A percentile compares a stretch with the other conserved stretches of the same genome.
Evolutionary conservation across 2,329 filamentous ascomycete species (phyloP).

Genomic region (Pseudogymnoascus sp.): DNA sequence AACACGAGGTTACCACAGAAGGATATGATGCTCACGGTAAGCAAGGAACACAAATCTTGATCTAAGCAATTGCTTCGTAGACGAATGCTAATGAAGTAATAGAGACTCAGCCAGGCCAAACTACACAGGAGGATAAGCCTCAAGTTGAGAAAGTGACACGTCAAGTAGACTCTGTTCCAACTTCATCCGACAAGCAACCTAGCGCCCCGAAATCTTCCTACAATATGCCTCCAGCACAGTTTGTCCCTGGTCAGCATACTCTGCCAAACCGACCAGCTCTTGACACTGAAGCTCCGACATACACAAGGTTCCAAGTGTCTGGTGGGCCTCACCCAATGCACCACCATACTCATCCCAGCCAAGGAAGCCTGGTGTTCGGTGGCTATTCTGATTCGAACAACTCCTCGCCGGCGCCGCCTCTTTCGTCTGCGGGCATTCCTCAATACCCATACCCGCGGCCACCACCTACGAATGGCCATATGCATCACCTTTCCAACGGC

Average conservation of each 20-base stretch:
- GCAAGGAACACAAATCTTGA: background rate
- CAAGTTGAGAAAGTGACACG: slow-evolving; percentile 4
- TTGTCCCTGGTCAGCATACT: slow-evolving; percentile 21
- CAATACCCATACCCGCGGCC: slow-evolving; percentile 23
- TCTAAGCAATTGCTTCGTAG: background rate
- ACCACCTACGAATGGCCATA: slow-evolving; percentile 21
- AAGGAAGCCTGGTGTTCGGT: slow-evolving; percentile 48
- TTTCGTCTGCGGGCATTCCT: slow-evolving; percentile 36
- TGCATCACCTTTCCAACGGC: slow-evolving; percentile 21
- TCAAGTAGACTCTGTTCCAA: background rate
- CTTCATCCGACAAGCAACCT: slow-evolving; percentile 17
- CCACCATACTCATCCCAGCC: slow-evolving; percentile 46
- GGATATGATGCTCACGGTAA: background rate
- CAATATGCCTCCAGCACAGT: slow-evolving; percentile 35
- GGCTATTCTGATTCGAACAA: slow-evolving; percentile 45
- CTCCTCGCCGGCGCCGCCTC: slow-evolving; percentile 48
- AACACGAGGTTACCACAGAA: background rate
- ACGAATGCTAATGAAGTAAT: background rate
- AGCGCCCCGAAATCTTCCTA: slow-evolving; percentile 27
- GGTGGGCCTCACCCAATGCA: slow-evolving; percentile 32
- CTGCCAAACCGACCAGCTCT: slow-evolving; percentile 9
- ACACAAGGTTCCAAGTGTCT: slow-evolving; percentile 1
- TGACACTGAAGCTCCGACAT: slow-evolving; percentile 16
- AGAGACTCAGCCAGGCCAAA: background rate
- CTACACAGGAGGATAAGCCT: background rate